Evolutionary conservation across 345 rosid species (phyloP), one percentile per base, ranked within the genome.

Genomic region (Bruguiera parviflora): DNA sequence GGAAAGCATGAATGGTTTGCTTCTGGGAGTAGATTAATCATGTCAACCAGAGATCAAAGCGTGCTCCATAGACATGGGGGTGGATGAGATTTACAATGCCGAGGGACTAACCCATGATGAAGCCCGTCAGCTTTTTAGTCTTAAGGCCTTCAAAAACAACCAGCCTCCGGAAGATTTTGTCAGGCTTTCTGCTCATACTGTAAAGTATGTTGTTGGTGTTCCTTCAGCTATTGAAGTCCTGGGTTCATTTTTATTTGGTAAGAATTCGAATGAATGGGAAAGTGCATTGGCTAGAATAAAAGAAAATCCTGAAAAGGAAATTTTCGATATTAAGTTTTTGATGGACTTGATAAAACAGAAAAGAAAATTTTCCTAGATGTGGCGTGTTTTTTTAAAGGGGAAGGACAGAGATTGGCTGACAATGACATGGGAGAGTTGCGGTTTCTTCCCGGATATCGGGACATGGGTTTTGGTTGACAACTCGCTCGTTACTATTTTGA

Each of bases 371-470:
- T 68, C 53, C 56, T 58, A 5, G 69, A 66, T 32, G 53, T 66
- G 32, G 61, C 69, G 32, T 66, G 61, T 35, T 66, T 66, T 6
- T 68, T 68, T 18, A 68, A 68, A 68, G 39, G 71, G 64, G 24
- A 49, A 58, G 43, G 56, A 68, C 56, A 43, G 28, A 58, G 57
- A 58, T 58, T 20, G 22, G 22, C 3, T 27, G 1, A 29, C 56
- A 39, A 28, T 37, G 27, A 58, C 46, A 28, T 5, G 43, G 37
- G 28, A 68, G 8, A 59, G 64, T 19, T 58, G 71, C 58, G 56
- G 64, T 31, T 68, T 68, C 71, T 58, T 39, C 13, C 64, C 71
- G 7, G 64, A 67, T 37, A 39, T 58, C 24, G 71, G 63, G 25
- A 24, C 57, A 24, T 20, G 53, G 43, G 53, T 43, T 57, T 53